Base-by-base conservation (phyloP, 2,329 filamentous ascomycete genomes). In the Xylariales sp. region DNA sequence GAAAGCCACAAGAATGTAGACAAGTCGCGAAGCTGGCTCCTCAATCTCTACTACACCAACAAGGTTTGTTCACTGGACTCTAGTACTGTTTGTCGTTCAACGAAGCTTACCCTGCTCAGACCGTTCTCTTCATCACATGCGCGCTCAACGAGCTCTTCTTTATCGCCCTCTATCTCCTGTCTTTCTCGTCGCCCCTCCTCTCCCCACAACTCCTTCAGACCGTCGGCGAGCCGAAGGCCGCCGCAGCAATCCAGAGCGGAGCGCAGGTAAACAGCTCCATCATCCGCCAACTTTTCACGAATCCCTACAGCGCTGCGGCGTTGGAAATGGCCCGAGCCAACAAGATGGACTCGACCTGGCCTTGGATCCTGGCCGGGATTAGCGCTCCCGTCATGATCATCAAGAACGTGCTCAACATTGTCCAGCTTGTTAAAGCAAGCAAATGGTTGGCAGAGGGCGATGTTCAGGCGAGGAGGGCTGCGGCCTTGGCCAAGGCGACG, bases 1-100 rank as follows among this genome's bases (percentile, higher is more conserved):
- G 93, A 82, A 71, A 91, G 94, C 83, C 96, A 99, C 84, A 99
- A 99, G 89, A 94, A 92, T 75, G 90, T 99, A 60, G 93, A 97
- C 78, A 91, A 92, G 81, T 92, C 88, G 78, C 86, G 94, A 79
- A 97, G 93, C 84, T 93, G 91, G 89, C 85, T 98, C 67, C 83
- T 99, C 79, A 96, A 97, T 81, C 85, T 97, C 65, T 99, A 99
- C 85, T 99, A 99, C 82, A 95, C 93, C 71, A 98, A 97, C 85
- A 97, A 93, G 87, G 95, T 97, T 83, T 65, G 88, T 81, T 59
- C 48, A 32, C 50, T 32, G 6, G 16, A n/a, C 3, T 57, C 39
- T 8, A 6, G 1, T 14, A 36, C 58, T 28, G 1, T 5, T 60
- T 23, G 3, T 14, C 2, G 6, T 59, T 41, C 6, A 14, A 48